These are phyloP conservation scores for Toxicodendron radicans DNA, from an alignment of 345 rosid genomes.

Conservation along the genomic window DNA sequence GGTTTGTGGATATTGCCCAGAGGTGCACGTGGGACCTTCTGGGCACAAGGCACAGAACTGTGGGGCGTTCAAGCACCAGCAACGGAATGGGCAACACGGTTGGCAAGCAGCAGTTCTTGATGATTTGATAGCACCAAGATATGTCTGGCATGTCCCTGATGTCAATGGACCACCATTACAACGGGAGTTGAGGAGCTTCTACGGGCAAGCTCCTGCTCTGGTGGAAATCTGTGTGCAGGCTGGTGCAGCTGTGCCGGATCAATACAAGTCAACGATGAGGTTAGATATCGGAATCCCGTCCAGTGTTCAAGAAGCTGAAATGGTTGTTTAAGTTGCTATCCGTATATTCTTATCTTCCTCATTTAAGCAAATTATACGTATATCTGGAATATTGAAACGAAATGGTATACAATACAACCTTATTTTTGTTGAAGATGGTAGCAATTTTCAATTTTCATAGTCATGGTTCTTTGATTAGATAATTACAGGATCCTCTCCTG, in stretches of 20 bases:
- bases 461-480: background rate
- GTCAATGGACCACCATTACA: constrained; percentile 62
- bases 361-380: background rate
- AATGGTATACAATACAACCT: background rate
- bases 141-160: constrained; percentile 93
- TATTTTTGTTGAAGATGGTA: background rate
- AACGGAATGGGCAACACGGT: constrained; percentile 92
- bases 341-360: background rate
- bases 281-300: constrained; percentile 86
- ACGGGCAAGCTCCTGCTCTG: constrained; percentile 91
- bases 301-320: constrained; percentile 78
- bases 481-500: too few species aligned
- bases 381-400: constrained; percentile 5
- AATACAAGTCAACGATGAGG: constrained; percentile 88
- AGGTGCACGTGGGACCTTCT: constrained; percentile 82
- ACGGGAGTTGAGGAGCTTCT: constrained; percentile 69
- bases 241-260: constrained; percentile 74
- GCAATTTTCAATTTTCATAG: background rate
- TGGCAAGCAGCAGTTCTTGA: constrained; percentile 90
- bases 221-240: constrained; percentile 89
- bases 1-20: constrained; percentile 96
- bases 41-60: constrained; percentile 98
- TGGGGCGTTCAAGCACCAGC: constrained; percentile 94
- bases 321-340: constrained; percentile 65
- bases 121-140: constrained; percentile 89